Conservation (phyloP, 371 early-diverging fungal species). For the Gilbertella persicaria region DNA sequence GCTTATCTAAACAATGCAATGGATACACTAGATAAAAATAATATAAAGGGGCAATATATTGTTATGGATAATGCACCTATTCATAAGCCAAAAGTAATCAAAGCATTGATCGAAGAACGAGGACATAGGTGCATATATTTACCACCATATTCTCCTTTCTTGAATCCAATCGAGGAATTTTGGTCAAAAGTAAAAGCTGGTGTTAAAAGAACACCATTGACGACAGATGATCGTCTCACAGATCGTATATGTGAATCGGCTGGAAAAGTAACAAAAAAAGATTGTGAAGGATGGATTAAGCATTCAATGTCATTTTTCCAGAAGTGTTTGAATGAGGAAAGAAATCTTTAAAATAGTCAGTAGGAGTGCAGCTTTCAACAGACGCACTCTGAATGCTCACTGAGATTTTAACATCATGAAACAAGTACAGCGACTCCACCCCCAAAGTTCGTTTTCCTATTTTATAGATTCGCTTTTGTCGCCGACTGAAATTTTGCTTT, state of each 20-base stretch:
- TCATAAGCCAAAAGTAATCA: neutral
- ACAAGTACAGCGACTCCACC: no score
- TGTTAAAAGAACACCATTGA: slow-evolving; percentile 13
- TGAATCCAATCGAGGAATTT: slow-evolving; percentile 16
- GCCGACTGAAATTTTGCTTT: no score
- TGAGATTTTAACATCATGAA: no score
- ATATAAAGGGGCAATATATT: slow-evolving; percentile 13
- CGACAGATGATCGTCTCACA: no score
- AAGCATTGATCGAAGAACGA: slow-evolving; percentile 3
- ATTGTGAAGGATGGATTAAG: slow-evolving; percentile 12
- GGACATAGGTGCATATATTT: slow-evolving; percentile 6
- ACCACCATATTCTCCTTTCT: slow-evolving; percentile 14
- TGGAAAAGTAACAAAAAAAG: no score
- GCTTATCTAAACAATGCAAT: slow-evolving; percentile 15
- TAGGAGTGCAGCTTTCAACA: no score
- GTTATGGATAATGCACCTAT: slow-evolving; percentile 1
- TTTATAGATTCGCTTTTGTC: no score
- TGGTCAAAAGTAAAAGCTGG: slow-evolving; percentile 12
- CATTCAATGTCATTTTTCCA: slow-evolving; percentile 16
- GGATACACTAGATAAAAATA: slow-evolving; percentile 17
- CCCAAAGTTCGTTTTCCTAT: no score
- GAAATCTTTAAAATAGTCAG: no score
- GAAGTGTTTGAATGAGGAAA: no score
- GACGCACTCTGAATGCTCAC: no score
- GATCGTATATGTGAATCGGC: no score